These are phyloP conservation scores for Trypethelium eluteriae DNA, from an alignment of 495 filamentous ascomycete genomes.

Conservation along the genomic window DNA sequence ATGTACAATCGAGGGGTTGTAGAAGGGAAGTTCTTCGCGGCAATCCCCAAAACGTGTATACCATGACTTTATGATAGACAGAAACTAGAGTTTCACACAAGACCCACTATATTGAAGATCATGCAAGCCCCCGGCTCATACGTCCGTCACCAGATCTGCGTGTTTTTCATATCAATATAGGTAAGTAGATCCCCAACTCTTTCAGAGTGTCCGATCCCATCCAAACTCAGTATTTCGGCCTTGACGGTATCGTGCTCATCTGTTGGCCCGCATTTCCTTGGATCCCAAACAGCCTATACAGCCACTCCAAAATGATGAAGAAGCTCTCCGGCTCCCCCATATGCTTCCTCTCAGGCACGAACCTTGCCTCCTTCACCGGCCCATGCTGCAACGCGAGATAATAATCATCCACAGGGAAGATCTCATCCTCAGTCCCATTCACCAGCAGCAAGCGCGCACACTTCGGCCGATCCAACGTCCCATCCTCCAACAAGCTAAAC, in stretches of 20 bases:
- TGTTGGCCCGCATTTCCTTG: constrained; percentile 32
- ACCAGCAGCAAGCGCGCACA: constrained; percentile 58
- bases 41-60: background rate
- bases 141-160: background rate
- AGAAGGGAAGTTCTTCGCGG: background rate
- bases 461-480: constrained; percentile 51
- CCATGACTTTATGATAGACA: constrained; percentile 4
- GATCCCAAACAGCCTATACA: constrained; percentile 37
- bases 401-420: constrained; percentile 75
- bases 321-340: constrained; percentile 42
- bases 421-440: constrained; percentile 46
- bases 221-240: constrained; percentile 31
- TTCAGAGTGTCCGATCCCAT: background rate
- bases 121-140: background rate
- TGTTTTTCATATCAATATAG: background rate
- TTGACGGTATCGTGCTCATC: constrained; percentile 34
- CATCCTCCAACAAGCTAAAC: constrained; percentile 66
- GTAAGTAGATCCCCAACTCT: background rate
- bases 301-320: constrained; percentile 36
- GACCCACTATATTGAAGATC: constrained; percentile 16
- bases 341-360: constrained; percentile 33
- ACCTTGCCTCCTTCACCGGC: constrained; percentile 58
- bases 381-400: constrained; percentile 61
- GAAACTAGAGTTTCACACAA: background rate
- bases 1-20: too few relatives aligned